phyloP scores from a whole-genome alignment of 768 basidiomycete species.

The Amanita polypyramis region DNA sequence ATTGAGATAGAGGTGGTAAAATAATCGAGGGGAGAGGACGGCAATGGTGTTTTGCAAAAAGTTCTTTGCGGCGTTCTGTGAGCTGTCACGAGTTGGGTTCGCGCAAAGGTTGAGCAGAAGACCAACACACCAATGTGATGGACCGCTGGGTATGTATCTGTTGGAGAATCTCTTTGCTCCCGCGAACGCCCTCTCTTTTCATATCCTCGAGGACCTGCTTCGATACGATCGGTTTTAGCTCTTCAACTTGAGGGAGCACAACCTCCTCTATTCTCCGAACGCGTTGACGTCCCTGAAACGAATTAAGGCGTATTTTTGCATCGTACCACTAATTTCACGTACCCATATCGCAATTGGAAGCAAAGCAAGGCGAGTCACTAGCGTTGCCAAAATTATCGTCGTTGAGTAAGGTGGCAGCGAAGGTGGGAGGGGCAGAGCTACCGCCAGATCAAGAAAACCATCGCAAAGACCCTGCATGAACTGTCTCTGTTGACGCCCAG shows the following conservation, averaged over 20 bases:
- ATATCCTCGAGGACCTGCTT: conserved; percentile 39
- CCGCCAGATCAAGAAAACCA: conserved; percentile 67
- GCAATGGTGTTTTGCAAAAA: conserved; percentile 52
- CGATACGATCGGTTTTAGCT: conserved; percentile 32
- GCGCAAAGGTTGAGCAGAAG: background rate
- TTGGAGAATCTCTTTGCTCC: conserved; percentile 41
- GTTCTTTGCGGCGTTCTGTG: conserved; percentile 40
- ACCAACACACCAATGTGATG: conserved; percentile 32
- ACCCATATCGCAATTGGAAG: conserved; percentile 77
- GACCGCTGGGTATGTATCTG: conserved; percentile 37
- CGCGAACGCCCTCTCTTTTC: conserved; percentile 43
- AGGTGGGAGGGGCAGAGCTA: conserved; percentile 63
- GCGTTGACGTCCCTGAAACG: conserved; percentile 46
- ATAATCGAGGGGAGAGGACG: conserved; percentile 45
- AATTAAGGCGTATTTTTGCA: conserved; percentile 8
- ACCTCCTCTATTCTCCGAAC: conserved; percentile 50
- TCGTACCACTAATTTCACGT: conserved; percentile 13
- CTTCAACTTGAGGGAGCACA: conserved; percentile 46
- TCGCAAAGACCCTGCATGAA: conserved; percentile 39
- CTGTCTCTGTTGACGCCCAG: conserved; percentile 8
- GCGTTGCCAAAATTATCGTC: conserved; percentile 62
- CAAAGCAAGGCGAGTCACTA: conserved; percentile 48
- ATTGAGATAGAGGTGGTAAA: conserved; percentile 53
- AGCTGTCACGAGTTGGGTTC: conserved; percentile 27
- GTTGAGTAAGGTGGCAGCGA: conserved; percentile 62